Evolutionary conservation across 23 red algal species (phyloP), one percentile per base, ranked within the genome.

Genomic region (Gracilaria gracilis): DNA sequence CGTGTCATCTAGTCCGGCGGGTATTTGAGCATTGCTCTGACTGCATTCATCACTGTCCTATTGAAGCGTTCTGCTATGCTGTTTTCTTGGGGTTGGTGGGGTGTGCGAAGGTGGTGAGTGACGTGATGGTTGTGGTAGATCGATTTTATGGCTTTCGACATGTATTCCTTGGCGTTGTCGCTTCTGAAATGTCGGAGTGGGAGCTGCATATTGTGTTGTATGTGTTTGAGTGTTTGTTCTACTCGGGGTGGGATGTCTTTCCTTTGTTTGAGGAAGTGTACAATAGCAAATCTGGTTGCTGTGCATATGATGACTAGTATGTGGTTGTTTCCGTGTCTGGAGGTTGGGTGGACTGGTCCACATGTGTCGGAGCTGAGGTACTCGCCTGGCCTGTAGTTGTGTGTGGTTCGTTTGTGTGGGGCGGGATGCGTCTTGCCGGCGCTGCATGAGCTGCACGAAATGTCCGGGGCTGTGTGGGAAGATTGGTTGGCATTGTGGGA

Each of bases 161-260:
- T 82, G 78, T 57, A 55, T 82, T 82, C 78, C 36, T 82, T 82
- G 38, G 47, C 78, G 48, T 82, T 82, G 0, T 82, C 78, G 34
- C 35, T 55, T n/a, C 78, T 48, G 21, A 57, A 47, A 33, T 21
- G 27, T 0, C 15, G 48, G 42, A 55, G 78, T 24, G 51, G 78
- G 21, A 34, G 49, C 8, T 37, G 2, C 75, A 31, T 71, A 12
- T 28, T 4, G 19, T 40, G 20, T 48, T 4, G 13, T 15, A 79
- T 13, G 16, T 47, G 75, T 23, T 37, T 23, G 34, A 79, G 33
- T 16, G 3, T 79, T 19, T 49, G 4, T n/a, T 50, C 36, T 6
- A 79, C 14, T 9, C 36, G 21, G 4, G 11, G 11, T 25, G 72
- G 47, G n/a, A 77, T 77, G 28, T 77, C 32, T 49, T 77, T 77